Conservation (phyloP, 2,329 filamentous ascomycete species). For the Aspergillus viridinutans region DNA sequence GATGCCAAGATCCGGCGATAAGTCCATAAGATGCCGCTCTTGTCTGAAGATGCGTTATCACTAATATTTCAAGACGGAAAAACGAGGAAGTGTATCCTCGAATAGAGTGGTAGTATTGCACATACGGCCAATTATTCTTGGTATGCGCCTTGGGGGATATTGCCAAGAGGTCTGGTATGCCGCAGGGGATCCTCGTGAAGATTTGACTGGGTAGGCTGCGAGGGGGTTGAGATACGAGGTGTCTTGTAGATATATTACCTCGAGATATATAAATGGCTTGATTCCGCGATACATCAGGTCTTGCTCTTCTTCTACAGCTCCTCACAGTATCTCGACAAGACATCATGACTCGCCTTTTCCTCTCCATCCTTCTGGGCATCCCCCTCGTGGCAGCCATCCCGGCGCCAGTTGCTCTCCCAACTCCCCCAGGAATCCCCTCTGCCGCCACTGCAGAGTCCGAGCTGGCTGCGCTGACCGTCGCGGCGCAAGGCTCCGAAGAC, state of each 20-base stretch:
- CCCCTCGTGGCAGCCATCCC: slow-evolving; percentile 14
- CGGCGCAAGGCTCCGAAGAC: slow-evolving; percentile 50
- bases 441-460: slow-evolving; percentile 53
- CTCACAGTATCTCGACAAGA: background rate
- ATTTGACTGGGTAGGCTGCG: background rate
- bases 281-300: background rate
- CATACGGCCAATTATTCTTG: background rate
- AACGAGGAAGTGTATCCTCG: background rate
- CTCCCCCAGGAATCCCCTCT: slow-evolving; percentile 61
- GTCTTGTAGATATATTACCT: too few species aligned
- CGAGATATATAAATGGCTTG: background rate
- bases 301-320: background rate
- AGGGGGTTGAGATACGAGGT: background rate
- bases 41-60: background rate
- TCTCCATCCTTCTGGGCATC: slow-evolving; percentile 15
- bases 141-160: background rate
- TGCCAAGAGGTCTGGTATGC: background rate
- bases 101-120: background rate
- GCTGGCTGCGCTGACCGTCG: slow-evolving; percentile 57
- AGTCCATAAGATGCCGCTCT: background rate
- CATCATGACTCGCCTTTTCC: background rate
- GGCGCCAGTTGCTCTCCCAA: slow-evolving; percentile 25
- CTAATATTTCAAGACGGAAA: background rate
- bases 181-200: background rate
- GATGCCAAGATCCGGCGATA: background rate